Evolutionary conservation across 2,329 filamentous ascomycete genomes (phyloP), one percentile per base, ranked within the genome.

Genomic region (Sporothrix pallida): DNA sequence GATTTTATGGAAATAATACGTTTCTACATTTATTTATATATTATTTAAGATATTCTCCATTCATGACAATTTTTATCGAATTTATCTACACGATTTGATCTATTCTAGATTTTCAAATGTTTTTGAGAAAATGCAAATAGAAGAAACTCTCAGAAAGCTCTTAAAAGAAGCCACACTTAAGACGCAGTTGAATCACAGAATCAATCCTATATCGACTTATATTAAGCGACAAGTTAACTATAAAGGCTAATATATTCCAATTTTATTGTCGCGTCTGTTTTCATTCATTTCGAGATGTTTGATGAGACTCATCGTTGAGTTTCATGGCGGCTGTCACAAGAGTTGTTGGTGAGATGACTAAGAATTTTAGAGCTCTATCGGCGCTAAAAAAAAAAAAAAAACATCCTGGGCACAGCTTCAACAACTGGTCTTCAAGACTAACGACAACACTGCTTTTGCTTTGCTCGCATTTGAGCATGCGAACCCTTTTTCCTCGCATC

Each of bases 311-410:
- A 58, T 37, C 23, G 56, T 20, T 20, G n/a, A 56, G 52, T 56
- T 20, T 52, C 52, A 23, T 37, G 31, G 52, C 23, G n/a, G 9
- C 6, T 2, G 4, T 60, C 23, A 37, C 23, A 37, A 37, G 26
- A 15, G 56, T 7, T 63, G 17, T 63, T 46, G 1, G 17, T 20
- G 17, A 37, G 60, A 63, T 63, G 60, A 63, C 60, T 63, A 63
- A 63, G 8, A 63, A 4, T 23, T 44, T 31, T 15, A 31, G 17
- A 63, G 60, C 60, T 63, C 17, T 63, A 42, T 63, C 60, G 60
- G 60, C 60, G 60, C 60, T 65, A 65, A 65, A 8, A 46, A 46
- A 65, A 46, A 63, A 63, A 65, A 44, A 63, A 67, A 48, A 67
- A 42, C 17, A 58, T n/a, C n/a, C 8, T 37, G 58, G 31, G n/a